These are phyloP conservation scores for Lignosus rhinocerotis DNA, from an alignment of 1,284 basidiomycete genomes.

Conservation along the genomic window DNA sequence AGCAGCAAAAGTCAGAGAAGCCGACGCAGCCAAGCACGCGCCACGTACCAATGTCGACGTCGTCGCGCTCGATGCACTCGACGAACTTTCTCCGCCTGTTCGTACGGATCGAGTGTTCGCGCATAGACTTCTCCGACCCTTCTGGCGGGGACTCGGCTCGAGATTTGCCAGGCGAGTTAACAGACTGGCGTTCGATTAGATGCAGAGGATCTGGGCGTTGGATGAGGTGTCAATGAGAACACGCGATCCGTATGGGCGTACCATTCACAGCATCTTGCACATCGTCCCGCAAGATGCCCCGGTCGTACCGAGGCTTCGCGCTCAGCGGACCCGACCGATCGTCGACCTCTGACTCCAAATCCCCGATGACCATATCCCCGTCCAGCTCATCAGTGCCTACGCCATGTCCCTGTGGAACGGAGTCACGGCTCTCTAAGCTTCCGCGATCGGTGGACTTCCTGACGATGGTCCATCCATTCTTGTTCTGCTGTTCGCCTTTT, in stretches of 20 bases:
- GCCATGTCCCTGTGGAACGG: conserved; percentile 35
- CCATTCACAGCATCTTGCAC: conserved; percentile 73
- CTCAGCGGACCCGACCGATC: conserved; percentile 34
- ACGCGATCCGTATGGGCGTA: conserved; percentile 36
- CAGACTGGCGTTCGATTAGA: conserved; percentile 28
- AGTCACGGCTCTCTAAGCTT: conserved; percentile 28
- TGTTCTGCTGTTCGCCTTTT: conserved; percentile 43
- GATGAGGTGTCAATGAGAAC: conserved; percentile 42
- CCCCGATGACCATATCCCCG: conserved; percentile 73
- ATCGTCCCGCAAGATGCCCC: conserved; percentile 60
- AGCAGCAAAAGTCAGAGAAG: background rate
- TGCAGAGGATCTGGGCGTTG: conserved; percentile 41
- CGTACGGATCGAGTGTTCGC: conserved; percentile 74
- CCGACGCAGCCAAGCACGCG: conserved; percentile 3
- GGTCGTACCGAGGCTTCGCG: conserved; percentile 45
- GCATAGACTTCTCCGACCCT: conserved; percentile 59
- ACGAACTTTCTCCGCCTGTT: conserved; percentile 74
- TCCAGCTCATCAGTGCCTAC: conserved; percentile 46
- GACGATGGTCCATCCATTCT: conserved; percentile 77
- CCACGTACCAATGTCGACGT: conserved; percentile 73
- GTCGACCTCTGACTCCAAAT: conserved; percentile 60
- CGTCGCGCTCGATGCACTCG: conserved; percentile 66
- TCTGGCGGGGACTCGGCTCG: conserved; percentile 27
- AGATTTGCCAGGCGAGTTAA: conserved; percentile 11
- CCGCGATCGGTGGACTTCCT: conserved; percentile 45